Base-by-base conservation (phyloP, 202 grass and related monocot species). In the Dendrocalamus latiflorus region DNA sequence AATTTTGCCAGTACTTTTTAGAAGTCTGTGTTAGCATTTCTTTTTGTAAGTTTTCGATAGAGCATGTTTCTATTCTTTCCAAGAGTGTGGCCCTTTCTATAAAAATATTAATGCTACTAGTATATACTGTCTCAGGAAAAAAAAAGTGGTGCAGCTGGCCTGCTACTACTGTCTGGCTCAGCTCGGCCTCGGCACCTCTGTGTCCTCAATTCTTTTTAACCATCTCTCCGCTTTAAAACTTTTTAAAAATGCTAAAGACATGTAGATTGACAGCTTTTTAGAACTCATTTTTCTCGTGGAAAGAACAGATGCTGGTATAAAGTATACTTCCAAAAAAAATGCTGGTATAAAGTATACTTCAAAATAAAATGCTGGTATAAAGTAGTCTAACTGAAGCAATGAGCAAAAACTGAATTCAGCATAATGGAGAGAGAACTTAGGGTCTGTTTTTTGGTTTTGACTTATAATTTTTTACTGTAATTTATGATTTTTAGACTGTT, bases 51-150 rank as follows among this genome's bases (percentile, higher is more conserved):
- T 7, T 58, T 15, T 49, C n/a, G 16, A 38, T 1, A 24, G 17
- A 42, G 28, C 83, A 53, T 60, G 72, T 21, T 82, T 86, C 65
- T 78, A 74, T 86, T 86, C 73, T 89, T 86, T 86, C 10, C 57
- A 74, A 67, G 82, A 22, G 37, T 41, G 57, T 11, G 69, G 30
- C 26, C 54, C 77, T 81, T 89, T 70, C 39, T 34, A 84, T 37
- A 21, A 22, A 36, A 70, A 68, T 1, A 53, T 7, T 3, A 30
- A 2, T 36, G 43, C 17, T 69, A 17, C 13, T 41, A 24, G 12
- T 21, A 68, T 48, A 26, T 7, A 34, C 13, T 45, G 18, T 56
- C 58, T 54, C 24, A 9, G 0, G n/a, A 20, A 57, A 15, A 11
- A 37, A 38, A 34, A n/a, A 42, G 5, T 24, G 20, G 17, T 74